Evolutionary conservation across 495 filamentous ascomycete genomes (phyloP), one percentile per base, ranked within the genome.

Genomic region (Aspergillus asperescens): DNA sequence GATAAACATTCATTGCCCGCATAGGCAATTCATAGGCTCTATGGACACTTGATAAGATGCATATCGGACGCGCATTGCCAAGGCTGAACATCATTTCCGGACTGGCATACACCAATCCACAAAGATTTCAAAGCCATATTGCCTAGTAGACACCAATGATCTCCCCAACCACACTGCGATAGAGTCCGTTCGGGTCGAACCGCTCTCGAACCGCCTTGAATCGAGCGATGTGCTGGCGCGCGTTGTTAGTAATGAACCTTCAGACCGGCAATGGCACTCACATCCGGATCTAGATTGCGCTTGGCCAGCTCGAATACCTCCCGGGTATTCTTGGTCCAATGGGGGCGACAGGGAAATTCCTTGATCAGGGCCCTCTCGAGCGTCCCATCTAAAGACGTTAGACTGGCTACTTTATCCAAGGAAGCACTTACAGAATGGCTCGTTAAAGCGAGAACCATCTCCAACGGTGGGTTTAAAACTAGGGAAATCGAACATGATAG

Each of bases 401-500:
- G 44, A 28, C 24, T 10, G 41, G 20, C 46, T 20, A 10, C 4
- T 1, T 12, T 18, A 13, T 12, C n/a, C 16, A 24, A 34, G 12
- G 20, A 16, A 22, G 15, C 12, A 38, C 53, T 19, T 44, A 55
- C 53, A 56, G 22, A 56, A 56, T 7, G 37, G 37, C 47, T 56
- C 53, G 19, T 56, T 56, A 13, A 45, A 56, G 28, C 46, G 45
- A 2, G 18, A 29, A 8, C 45, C 53, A 29, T 27, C 53, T 1
- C 53, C 53, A 12, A 43, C 19, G 8, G 31, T 27, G 10, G 53
- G 53, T 37, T 48, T 48, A 24, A 35, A 56, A 12, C 28, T 56
- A 13, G 53, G 53, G 15, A 56, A 50, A 41, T 56, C 53, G 38
- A 56, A 56, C 53, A 56, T 56, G 12, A 56, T 56, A 5, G 41